These are phyloP conservation scores for Hemisphaericaspora nanyangensis DNA, from an alignment of 805 yeast species.

Conservation along the genomic window DNA sequence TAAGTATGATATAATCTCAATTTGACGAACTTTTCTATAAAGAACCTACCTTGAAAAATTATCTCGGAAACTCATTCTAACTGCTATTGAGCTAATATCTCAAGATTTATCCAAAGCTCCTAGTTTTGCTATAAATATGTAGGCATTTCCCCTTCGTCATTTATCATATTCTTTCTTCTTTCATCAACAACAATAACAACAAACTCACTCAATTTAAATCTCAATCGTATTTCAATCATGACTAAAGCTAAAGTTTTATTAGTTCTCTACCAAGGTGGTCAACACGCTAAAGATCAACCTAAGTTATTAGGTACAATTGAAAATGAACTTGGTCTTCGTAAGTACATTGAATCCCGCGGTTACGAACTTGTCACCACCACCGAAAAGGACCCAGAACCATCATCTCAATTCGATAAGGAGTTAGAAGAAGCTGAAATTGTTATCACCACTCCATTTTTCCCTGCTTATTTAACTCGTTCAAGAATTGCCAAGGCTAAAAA, in stretches of 20 bases:
- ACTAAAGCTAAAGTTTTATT: conserved; percentile 43
- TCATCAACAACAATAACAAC: not conserved
- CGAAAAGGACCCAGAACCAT: conserved; percentile 60
- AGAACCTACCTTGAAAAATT: too few relatives aligned
- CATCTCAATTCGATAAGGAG: conserved; percentile 57
- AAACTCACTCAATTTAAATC: not conserved
- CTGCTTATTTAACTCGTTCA: conserved; percentile 67
- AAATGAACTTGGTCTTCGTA: conserved; percentile 68
- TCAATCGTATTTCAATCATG: conserved; percentile 10
- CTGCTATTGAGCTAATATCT: too few relatives aligned
- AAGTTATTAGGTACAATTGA: conserved; percentile 67
- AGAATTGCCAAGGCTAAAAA: conserved; percentile 68
- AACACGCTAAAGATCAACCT: conserved; percentile 58
- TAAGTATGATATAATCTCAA: too few relatives aligned
- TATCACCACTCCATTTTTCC: conserved; percentile 81
- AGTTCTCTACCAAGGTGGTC: conserved; percentile 56
- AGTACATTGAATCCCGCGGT: conserved; percentile 62
- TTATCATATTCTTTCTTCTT: too few relatives aligned
- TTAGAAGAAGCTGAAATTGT: conserved; percentile 71
- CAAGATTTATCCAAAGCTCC: too few relatives aligned
- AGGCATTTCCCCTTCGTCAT: too few relatives aligned
- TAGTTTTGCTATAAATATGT: too few relatives aligned
- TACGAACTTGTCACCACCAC: conserved; percentile 63
- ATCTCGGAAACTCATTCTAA: too few relatives aligned
- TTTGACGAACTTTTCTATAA: too few relatives aligned